Evolutionary conservation across 2,329 filamentous ascomycete genomes (phyloP), one percentile per base, ranked within the genome.

Genomic region (Fusarium sp.): DNA sequence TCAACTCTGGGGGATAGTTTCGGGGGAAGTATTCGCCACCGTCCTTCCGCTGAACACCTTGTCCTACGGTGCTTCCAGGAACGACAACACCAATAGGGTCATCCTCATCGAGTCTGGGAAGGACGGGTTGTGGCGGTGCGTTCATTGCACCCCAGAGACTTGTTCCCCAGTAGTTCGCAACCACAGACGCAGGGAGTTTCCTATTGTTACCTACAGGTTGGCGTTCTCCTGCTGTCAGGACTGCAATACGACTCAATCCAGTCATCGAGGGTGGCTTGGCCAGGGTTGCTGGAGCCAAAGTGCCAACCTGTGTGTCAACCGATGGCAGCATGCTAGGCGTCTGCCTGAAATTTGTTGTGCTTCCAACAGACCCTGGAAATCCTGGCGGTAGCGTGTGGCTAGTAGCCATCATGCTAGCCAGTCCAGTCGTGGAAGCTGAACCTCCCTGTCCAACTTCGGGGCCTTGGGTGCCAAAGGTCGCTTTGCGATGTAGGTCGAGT

Each of bases 101-200:
- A 56, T 84, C 83, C 12, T 83, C 81, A 35, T 82, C 79, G 30
- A 76, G 75, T 30, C 80, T 73, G 8, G 81, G 80, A 21, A 83
- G 67, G 15, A 80, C 74, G 9, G 80, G 81, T 32, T 80, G 77
- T 25, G 74, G 63, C 7, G 77, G 77, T n/a, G 71, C 60, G 40
- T 81, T 76, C 40, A 78, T 71, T 19, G 76, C 69, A 11, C 80
- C 82, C 94, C 95, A 97, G 52, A 95, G 92, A 64, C 91, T 93
- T 78, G 92, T 97, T 56, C 96, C 96, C 96, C 96, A 98, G 63
- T 97, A 89, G 80, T 98, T 98, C 37, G 95, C 95, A 85, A 97
- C 90, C 69, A 98, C 91, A 19, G 94, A 94, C 56, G 93, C 93
- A 2, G 95, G 94, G 82, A 97, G 90, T 28, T 89, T 89, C 46